Evolutionary conservation across 2,329 filamentous ascomycete species (phyloP), one percentile per base, ranked within the genome.

Genomic region (Hypoxylon sp.): DNA sequence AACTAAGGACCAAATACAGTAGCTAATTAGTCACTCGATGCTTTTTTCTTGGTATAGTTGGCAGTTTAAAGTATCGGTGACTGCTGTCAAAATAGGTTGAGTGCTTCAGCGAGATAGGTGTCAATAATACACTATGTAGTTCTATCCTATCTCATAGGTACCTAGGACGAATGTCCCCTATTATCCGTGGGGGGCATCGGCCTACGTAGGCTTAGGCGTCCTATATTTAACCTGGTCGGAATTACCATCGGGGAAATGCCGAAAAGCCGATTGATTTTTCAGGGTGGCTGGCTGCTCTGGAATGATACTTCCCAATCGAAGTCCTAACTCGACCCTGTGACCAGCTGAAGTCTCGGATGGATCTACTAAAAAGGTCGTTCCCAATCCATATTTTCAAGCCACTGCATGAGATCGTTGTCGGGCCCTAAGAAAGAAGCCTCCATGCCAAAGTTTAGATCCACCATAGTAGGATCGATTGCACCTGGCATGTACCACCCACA

Each of bases 351-450:
- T 48, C n/a, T 29, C 14, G 2, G 33, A 46, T 39, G 22, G 5
- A 37, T 37, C 63, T 53, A 67, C 50, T 54, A 50, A 22, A 67
- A 62, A 29, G 75, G 70, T 8, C 65, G 68, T 46, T 77, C 77
- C 78, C 78, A 79, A 47, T 79, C 77, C 66, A 77, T 73, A 35
- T 73, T 75, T 54, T 79, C 78, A 1, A 80, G 71, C 79, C 76
- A 80, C 33, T 78, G 75, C 73, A 79, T 77, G 24, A 80, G 79
- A 51, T 80, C 78, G 19, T 70, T 73, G 19, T 80, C 79, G 50
- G 77, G 71, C 1, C 74, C 77, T 26, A 79, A 58, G 47, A 78
- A 73, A 0, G 77, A 74, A 6, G 72, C 70, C 3, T 78, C 77
- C 3, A 76, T 71, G 0, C 71, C 75, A 26, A 77, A 74, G 19